phyloP scores from a whole-genome alignment of 345 rosid species.

The Angophora floribunda region DNA sequence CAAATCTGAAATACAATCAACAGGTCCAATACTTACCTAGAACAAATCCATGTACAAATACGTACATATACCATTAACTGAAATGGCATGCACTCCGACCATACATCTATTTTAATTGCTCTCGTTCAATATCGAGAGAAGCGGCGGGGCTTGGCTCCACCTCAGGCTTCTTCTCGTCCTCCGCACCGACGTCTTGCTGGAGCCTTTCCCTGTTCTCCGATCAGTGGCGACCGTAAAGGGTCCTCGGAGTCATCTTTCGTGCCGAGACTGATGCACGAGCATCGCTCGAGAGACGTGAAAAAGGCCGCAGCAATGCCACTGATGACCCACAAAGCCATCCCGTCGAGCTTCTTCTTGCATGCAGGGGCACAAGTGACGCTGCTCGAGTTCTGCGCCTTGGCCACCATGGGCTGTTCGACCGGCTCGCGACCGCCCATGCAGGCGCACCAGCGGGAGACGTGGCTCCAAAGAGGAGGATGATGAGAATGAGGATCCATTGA shows the following conservation, averaged over 20 bases:
- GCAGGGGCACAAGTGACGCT: neutral
- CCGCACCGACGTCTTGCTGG: neutral
- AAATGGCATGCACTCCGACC: neutral
- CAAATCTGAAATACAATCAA: neutral
- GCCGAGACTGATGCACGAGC: conserved; percentile 21
- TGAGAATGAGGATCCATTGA: neutral
- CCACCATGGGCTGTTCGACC: neutral
- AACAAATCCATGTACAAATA: neutral
- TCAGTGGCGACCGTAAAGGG: neutral
- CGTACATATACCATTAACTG: neutral
- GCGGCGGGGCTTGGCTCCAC: neutral
- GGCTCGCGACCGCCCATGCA: neutral
- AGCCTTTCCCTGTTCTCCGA: neutral
- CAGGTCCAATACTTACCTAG: neutral
- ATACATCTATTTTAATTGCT: neutral
- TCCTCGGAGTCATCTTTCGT: conserved; percentile 27
- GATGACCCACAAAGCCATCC: conserved; percentile 15
- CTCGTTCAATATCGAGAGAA: neutral
- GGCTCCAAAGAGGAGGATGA: neutral
- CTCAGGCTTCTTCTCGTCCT: neutral
- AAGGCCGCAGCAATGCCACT: conserved; percentile 24
- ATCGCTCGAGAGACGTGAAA: conserved; percentile 28
- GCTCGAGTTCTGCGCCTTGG: neutral
- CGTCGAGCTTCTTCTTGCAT: conserved; percentile 11
- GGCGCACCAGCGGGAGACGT: neutral